Conservation (phyloP, 257 asterid genomes). For the Solanum etuberosum region DNA sequence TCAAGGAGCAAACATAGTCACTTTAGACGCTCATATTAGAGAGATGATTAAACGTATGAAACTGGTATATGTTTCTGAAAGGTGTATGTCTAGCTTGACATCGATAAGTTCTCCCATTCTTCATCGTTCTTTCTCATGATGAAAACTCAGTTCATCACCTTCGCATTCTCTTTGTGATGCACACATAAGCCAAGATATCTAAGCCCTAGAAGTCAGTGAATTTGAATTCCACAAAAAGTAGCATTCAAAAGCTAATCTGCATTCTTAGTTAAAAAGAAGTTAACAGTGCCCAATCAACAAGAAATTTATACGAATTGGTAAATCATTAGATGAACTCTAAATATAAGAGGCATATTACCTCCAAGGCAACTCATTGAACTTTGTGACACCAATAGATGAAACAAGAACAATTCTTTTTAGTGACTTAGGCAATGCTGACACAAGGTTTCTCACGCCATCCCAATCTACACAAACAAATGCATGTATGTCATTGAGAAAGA, state of each 20-base stretch:
- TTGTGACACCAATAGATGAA: slow-evolving; percentile 92
- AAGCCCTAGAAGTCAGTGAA: neutral
- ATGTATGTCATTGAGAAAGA: neutral
- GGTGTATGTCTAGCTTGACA: neutral
- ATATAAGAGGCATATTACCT: slow-evolving; percentile 32
- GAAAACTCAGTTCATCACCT: neutral
- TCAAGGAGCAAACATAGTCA: neutral
- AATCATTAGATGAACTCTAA: neutral
- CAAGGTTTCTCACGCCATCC: slow-evolving; percentile 94
- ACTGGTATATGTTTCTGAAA: neutral
- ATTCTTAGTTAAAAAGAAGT: neutral
- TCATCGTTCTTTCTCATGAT: neutral
- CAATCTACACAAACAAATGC: slow-evolving; percentile 44
- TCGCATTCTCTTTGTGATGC: neutral
- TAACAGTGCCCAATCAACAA: neutral
- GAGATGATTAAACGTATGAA: neutral
- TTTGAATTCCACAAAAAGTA: neutral
- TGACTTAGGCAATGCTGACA: slow-evolving; percentile 55
- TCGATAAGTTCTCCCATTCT: neutral
- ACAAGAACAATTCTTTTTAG: slow-evolving; percentile 77
- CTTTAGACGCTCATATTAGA: neutral
- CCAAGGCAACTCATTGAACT: slow-evolving; percentile 84
- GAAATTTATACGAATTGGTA: neutral
- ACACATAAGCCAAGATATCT: neutral
- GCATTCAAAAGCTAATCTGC: neutral